Conservation (phyloP, 2,329 filamentous ascomycete species). For the Trematosphaeria pertusa region DNA sequence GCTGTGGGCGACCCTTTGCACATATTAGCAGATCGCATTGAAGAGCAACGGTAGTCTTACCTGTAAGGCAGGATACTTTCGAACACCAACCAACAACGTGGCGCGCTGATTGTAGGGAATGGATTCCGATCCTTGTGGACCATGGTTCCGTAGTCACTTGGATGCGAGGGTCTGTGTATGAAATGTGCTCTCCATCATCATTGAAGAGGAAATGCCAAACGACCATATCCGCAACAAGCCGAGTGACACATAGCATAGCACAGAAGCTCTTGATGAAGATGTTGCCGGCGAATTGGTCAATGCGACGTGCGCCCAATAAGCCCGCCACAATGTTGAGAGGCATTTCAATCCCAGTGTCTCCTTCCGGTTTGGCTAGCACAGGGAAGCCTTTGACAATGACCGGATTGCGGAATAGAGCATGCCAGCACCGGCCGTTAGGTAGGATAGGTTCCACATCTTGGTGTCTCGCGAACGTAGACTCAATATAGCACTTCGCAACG, state of each 20-base stretch:
- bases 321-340: conserved; percentile 35
- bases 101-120: too few relatives aligned
- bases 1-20: too few relatives aligned
- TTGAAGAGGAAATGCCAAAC: conserved; percentile 38
- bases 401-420: conserved; percentile 13
- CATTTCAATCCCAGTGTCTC: conserved; percentile 39
- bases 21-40: too few relatives aligned
- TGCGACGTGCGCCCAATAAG: conserved; percentile 19
- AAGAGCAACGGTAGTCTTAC: too few relatives aligned
- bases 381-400: conserved; percentile 12
- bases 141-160: too few relatives aligned
- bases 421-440: conserved; percentile 18
- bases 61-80: too few relatives aligned
- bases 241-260: conserved; percentile 38
- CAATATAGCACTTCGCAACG: too few relatives aligned
- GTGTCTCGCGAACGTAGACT: too few relatives aligned
- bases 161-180: conserved; percentile 3
- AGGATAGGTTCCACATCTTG: too few relatives aligned
- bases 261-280: conserved; percentile 47
- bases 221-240: conserved; percentile 18
- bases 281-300: conserved; percentile 32
- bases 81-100: conserved; percentile 12
- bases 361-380: background rate
- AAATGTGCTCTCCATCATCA: conserved; percentile 1
- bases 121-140: too few relatives aligned